Base-by-base conservation (phyloP, 2,329 filamentous ascomycete species). In the Ceratocystis alfenasii region DNA sequence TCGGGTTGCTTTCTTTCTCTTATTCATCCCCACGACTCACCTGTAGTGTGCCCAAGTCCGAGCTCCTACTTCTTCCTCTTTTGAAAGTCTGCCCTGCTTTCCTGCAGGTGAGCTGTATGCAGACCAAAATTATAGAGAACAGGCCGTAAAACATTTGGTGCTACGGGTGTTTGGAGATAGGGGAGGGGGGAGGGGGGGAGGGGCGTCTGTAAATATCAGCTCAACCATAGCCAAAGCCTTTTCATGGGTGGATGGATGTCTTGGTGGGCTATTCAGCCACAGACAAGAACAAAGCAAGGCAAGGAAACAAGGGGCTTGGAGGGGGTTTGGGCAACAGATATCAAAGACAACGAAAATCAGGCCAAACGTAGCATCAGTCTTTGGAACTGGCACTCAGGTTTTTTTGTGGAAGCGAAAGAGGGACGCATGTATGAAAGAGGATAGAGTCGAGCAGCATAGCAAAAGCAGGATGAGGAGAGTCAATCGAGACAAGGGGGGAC, bases 261-360 rank as follows among this genome's bases (percentile, higher is more conserved):
- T 17, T 20, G 17, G 46, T 10, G 20, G 46, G 46, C 46, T 20
- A 15, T 55, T 28, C 50, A 55, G 50, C 50, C 50, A 55, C 50
- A 28, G 12, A 55, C 20, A 55, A 20, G 22, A 25, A 55, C 20
- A 30, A 41, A 41, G 36, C 10, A 41, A 12, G 36, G 36, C 36
- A 12, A 41, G 36, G 36, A 41, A 25, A 22, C 20, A 30, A 5
- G 20, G 20, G 20, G 50, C 46, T 48, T 48, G 46, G 46, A 5
- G 50, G 8, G 48, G n/a, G 22, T 20, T 33, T 33, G 6, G 30
- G 30, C 30, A 41, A 41, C 36, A 12, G 12, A 55, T 15, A 55
- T 55, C 50, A 55, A 55, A 55, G 50, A 55, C 50, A 55, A 30
- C 50, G 25, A 8, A 25, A 55, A 25, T 25, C 50, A 55, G 50